Evolutionary conservation across 1,284 basidiomycete species (phyloP), one percentile per base, ranked within the genome.

Genomic region (Dichomitus squalens): DNA sequence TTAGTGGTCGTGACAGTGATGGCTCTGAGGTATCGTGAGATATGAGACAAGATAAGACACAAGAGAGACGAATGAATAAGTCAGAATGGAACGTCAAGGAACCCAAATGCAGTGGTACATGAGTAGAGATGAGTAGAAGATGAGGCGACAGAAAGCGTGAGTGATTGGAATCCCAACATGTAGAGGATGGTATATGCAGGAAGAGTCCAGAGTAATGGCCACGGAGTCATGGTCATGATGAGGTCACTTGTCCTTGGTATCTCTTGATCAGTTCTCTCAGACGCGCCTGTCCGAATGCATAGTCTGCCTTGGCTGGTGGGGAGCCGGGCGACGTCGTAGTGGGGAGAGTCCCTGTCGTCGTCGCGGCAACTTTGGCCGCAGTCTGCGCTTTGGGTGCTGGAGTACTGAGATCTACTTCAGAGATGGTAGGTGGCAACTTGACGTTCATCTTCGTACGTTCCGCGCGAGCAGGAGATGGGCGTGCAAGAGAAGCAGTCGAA

Each of bases 201-300:
- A 18, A 25, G 7, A 49, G 48, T 49, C 43, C 44, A 38, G 35
- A 16, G 38, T 39, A 18, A 34, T 29, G 14, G 34, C 23, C 27
- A 18, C 14, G 16, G 11, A 20, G 49, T 49, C 46, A 23, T 47
- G 39, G 52, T 61, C 44, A 59, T 25, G 53, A 63, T 12, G 60
- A 27, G 48, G 62, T 60, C 33, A 61, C 51, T 53, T 65, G 62
- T 61, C 76, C 76, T 66, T 92, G 90, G 70, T 92, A 92, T 68
- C 88, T 88, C 78, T 84, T 87, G 69, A 92, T 92, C 61, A 92
- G 73, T 72, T 92, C 90, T 57, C 87, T 76, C 61, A 92, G 72
- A 57, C 86, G 76, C 16, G 88, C 87, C 69, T 90, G 86, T 14
- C 90, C 90, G 72, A 91, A 90, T 6, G 81, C 86, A 54, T 87